A percentile compares a stretch with the other conserved stretches of the same genome.
Conservation (phyloP, 2,329 filamentous ascomycete genomes). For the Phialophora chinensis region DNA sequence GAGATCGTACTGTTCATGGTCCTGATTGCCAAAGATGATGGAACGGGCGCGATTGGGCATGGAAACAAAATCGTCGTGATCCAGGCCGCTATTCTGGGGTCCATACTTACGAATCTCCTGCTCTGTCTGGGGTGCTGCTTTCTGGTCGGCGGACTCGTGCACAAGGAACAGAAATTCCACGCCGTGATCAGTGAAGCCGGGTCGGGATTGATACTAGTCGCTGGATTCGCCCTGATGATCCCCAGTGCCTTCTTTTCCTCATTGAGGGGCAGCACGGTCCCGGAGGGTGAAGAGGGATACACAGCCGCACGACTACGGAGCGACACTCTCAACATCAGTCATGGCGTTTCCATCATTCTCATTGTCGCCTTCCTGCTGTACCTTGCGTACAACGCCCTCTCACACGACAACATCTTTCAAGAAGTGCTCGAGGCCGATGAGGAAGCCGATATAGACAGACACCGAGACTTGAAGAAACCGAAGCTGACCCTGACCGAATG, state of each 20-base stretch:
- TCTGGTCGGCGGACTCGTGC: slow-evolving; percentile 72
- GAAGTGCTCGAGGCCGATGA: slow-evolving; percentile 76
- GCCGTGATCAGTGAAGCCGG: slow-evolving; percentile 79
- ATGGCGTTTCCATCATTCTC: slow-evolving; percentile 72
- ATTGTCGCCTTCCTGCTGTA: slow-evolving; percentile 71
- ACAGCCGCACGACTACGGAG: slow-evolving; percentile 52
- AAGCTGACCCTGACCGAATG: slow-evolving; percentile 80
- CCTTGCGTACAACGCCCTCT: slow-evolving; percentile 75
- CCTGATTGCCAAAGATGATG: slow-evolving; percentile 61
- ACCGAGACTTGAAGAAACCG: slow-evolving; percentile 64
- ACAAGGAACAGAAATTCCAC: slow-evolving; percentile 73
- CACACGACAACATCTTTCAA: slow-evolving; percentile 78
- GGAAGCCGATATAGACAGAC: slow-evolving; percentile 66
- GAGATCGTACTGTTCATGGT: slow-evolving; percentile 86
- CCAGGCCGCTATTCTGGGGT: slow-evolving; percentile 81
- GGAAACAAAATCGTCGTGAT: slow-evolving; percentile 69
- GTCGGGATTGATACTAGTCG: slow-evolving; percentile 76
- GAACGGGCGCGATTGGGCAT: slow-evolving; percentile 33
- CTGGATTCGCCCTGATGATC: slow-evolving; percentile 62
- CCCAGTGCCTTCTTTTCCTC: slow-evolving; percentile 56
- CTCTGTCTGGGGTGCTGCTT: slow-evolving; percentile 82
- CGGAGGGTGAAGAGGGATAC: slow-evolving; percentile 40
- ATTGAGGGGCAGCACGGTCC: slow-evolving; percentile 58
- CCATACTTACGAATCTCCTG: slow-evolving; percentile 80
- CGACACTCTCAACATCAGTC: slow-evolving; percentile 70